phyloP scores from a whole-genome alignment of 2,329 filamentous ascomycete genomes.

The Aspergillus fumigatiaffinis region DNA sequence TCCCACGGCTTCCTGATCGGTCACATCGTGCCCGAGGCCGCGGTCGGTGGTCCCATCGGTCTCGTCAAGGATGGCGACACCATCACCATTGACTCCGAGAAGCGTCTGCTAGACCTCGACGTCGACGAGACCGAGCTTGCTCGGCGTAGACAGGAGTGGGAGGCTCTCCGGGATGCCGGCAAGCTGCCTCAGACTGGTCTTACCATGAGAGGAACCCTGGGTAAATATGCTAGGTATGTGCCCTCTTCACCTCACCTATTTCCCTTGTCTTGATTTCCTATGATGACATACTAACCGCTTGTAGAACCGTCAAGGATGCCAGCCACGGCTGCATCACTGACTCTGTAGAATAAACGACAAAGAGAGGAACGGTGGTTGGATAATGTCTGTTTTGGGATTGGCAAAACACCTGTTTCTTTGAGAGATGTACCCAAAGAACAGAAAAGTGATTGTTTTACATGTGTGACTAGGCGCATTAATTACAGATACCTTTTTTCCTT shows the following conservation, averaged over 20 bases:
- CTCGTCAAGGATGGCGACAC: slow-evolving; percentile 76
- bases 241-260: not conserved
- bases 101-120: slow-evolving; percentile 61
- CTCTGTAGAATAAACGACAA: slow-evolving; percentile 27
- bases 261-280: not conserved
- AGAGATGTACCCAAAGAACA: not conserved
- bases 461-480: not conserved
- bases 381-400: slow-evolving; percentile 10
- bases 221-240: slow-evolving; percentile 61
- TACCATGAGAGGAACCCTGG: slow-evolving; percentile 61
- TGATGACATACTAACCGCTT: not conserved
- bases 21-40: slow-evolving; percentile 82
- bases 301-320: slow-evolving; percentile 40
- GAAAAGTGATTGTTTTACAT: not conserved
- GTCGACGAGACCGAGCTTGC: slow-evolving; percentile 63
- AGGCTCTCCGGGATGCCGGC: slow-evolving; percentile 39
- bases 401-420: not conserved
- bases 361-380: not conserved
- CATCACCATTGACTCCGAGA: slow-evolving; percentile 78
- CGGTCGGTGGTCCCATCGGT: slow-evolving; percentile 79
- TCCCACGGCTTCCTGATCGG: slow-evolving; percentile 84
- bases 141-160: slow-evolving; percentile 57
- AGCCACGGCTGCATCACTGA: slow-evolving; percentile 49
- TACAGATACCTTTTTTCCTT: not conserved
- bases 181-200: slow-evolving; percentile 49